Percentiles rank a stretch among this genome's conserved stretches.
phyloP scores from a whole-genome alignment of 371 early-diverging fungal genomes.

The Apophysomyces sp. region DNA sequence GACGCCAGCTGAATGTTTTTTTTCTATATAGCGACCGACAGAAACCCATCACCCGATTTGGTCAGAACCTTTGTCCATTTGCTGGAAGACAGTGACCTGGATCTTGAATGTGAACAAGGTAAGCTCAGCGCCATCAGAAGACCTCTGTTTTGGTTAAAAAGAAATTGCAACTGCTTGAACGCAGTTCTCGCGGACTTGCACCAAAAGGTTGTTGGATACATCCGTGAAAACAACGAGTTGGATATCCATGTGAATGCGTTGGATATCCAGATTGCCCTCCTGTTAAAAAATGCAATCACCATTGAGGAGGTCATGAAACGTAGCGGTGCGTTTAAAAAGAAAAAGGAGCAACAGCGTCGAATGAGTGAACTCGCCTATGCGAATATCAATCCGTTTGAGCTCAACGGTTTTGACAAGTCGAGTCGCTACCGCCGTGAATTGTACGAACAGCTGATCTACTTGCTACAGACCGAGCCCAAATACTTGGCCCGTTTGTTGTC shows the following conservation, averaged over 20 bases:
- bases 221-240: conserved; percentile 86
- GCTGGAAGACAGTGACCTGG: conserved; percentile 87
- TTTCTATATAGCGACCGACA: conserved; percentile 52
- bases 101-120: conserved; percentile 88
- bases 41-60: conserved; percentile 75
- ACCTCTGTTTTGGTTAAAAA: too few species aligned
- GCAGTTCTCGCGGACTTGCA: conserved; percentile 82
- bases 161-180: conserved; percentile 1
- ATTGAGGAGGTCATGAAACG: conserved; percentile 87
- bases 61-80: conserved; percentile 88
- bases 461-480: conserved; percentile 94
- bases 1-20: too few species aligned
- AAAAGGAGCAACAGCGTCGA: conserved; percentile 40
- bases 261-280: conserved; percentile 96
- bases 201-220: conserved; percentile 81
- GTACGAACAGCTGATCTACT: conserved; percentile 93
- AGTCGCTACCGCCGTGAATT: conserved; percentile 70
- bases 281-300: conserved; percentile 95
- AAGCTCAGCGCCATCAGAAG: too few species aligned
- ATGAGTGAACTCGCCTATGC: conserved; percentile 37
- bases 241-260: conserved; percentile 85
- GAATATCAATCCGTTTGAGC: conserved; percentile 36
- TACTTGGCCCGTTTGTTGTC: conserved; percentile 89
- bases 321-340: conserved; percentile 56
- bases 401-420: conserved; percentile 83